Conservation (phyloP, 2,329 filamentous ascomycete species). For the Cercospora berteroae region DNA sequence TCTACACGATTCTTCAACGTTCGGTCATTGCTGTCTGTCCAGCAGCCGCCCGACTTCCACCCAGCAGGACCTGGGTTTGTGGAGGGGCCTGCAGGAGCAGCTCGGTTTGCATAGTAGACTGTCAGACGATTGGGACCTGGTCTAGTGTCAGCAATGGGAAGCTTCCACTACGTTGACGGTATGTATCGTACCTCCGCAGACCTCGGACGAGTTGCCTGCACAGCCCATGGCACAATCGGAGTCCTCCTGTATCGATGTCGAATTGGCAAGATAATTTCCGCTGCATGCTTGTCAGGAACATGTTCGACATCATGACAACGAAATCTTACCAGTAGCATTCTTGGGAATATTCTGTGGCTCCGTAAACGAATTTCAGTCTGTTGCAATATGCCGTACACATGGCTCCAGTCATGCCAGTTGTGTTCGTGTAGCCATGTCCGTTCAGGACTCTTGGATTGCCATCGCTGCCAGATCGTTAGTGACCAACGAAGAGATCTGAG, state of each 20-base stretch:
- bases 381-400: constrained; percentile 25
- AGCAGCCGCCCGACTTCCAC: constrained; percentile 38
- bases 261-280: constrained; percentile 27
- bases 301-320: too few species aligned
- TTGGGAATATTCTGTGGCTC: constrained; percentile 28
- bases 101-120: constrained; percentile 30
- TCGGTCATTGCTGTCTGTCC: constrained; percentile 29
- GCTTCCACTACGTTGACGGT: background rate
- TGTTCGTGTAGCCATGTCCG: constrained; percentile 16
- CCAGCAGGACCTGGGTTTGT: constrained; percentile 24
- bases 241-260: constrained; percentile 24
- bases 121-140: constrained; percentile 24
- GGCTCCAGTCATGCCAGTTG: constrained; percentile 26
- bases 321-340: constrained; percentile 19
- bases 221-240: constrained; percentile 33
- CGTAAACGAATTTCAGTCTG: constrained; percentile 28
- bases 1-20: constrained; percentile 24
- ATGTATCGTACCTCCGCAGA: constrained; percentile 28
- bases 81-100: constrained; percentile 21
- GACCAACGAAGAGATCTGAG: background rate
- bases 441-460: constrained; percentile 19
- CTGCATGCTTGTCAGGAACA: too few species aligned
- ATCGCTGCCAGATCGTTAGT: constrained; percentile 19
- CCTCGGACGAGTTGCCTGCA: constrained; percentile 32
- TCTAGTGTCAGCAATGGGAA: background rate